Conservation (phyloP, 225 moss, liverwort and hornwort species). For the Climacium dendroides region DNA sequence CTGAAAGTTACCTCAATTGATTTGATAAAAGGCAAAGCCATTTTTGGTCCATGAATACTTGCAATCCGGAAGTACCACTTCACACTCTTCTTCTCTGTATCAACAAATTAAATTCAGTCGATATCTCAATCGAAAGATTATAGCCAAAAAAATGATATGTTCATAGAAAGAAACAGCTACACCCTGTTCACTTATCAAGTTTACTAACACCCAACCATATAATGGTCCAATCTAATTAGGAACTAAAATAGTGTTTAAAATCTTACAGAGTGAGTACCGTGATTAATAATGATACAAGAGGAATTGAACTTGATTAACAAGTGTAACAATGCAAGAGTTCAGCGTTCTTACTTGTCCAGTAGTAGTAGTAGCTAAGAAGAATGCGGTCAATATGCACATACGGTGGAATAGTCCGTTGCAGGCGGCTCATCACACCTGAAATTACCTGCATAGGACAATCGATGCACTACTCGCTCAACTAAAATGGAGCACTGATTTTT, state of each 20-base stretch:
- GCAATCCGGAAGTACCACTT: constrained; percentile 74
- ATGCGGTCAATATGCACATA: constrained; percentile 65
- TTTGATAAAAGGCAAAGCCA: constrained; percentile 62
- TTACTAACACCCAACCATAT: neutral
- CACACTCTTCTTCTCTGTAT: constrained; percentile 73
- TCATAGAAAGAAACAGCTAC: neutral
- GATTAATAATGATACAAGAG: neutral
- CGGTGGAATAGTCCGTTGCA: constrained; percentile 64
- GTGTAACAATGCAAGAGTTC: neutral
- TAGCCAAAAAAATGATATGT: neutral
- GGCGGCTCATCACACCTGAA: constrained; percentile 50
- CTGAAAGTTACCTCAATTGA: constrained; percentile 55
- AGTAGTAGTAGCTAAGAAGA: constrained; percentile 63
- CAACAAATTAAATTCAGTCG: neutral
- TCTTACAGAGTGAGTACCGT: neutral
- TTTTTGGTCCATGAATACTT: constrained; percentile 62
- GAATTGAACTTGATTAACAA: neutral
- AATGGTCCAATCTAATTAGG: neutral
- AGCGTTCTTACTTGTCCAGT: constrained; percentile 54
- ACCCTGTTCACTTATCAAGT: neutral
- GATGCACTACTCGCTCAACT: neutral
- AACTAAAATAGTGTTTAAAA: neutral
- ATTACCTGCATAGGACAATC: constrained; percentile 45
- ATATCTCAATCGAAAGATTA: neutral
- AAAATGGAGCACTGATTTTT: neutral